Conservation (phyloP, 2,329 filamentous ascomycete species). For the Paecilomyces sp. region DNA sequence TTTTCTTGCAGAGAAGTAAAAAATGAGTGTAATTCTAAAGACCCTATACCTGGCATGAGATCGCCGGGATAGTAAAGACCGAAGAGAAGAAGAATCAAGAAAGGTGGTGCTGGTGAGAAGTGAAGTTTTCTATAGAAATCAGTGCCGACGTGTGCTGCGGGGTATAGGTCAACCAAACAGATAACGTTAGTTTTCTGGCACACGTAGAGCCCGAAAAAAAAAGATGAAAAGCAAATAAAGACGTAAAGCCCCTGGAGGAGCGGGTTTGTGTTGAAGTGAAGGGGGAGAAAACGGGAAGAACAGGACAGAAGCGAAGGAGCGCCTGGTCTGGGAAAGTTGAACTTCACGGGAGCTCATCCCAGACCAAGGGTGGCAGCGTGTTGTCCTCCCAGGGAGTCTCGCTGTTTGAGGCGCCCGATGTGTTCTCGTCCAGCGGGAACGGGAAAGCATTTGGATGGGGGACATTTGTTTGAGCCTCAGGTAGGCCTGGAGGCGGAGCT, state of each 20-base stretch:
- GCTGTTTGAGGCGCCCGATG: constrained; percentile 9
- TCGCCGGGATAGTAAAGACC: neutral
- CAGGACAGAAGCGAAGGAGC: constrained; percentile 1
- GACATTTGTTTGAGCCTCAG: constrained; percentile 14
- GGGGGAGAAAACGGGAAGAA: neutral
- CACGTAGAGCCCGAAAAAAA: neutral
- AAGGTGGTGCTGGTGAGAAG: constrained; percentile 2
- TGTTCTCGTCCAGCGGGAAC: constrained; percentile 26
- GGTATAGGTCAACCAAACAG: constrained; percentile 12
- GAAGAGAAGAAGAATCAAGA: neutral
- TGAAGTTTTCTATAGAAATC: constrained; percentile 1
- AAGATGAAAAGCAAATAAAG: neutral
- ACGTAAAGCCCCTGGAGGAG: neutral
- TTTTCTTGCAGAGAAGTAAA: neutral
- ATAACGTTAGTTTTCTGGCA: neutral
- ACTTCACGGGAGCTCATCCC: constrained; percentile 27
- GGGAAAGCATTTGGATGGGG: constrained; percentile 13
- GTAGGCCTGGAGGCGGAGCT: constrained; percentile 19
- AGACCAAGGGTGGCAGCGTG: constrained; percentile 32
- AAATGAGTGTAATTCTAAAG: neutral
- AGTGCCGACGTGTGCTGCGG: constrained; percentile 19
- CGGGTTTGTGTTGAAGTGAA: neutral
- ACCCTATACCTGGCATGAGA: neutral
- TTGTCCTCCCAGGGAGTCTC: constrained; percentile 28
- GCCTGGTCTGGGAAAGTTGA: constrained; percentile 1